Evolutionary conservation across 2,329 filamentous ascomycete species (phyloP), one percentile per base, ranked within the genome.

Genomic region (Dothideomycetes sp.): DNA sequence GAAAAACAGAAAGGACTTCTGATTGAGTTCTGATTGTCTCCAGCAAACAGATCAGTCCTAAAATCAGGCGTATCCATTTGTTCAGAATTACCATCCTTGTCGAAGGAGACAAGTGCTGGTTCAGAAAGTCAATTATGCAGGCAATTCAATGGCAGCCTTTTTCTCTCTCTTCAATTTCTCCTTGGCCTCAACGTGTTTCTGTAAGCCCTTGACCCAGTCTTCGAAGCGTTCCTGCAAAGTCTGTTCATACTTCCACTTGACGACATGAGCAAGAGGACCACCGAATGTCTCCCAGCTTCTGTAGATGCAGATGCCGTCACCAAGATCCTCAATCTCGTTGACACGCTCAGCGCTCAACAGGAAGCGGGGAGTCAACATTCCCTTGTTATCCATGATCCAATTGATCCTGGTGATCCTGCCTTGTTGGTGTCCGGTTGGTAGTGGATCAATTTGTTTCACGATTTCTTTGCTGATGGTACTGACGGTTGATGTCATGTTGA

Each of bases 211-310:
- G 6, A 59, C 57, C 66, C 65, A 69, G 16, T 59, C 44, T 35
- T 57, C 53, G 49, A 68, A 67, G 29, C 57, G 53, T 29, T 52
- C 49, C 46, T 58, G 51, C 49, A 69, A 49, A 33, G 53, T 51
- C 24, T 43, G 44, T 36, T 55, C 59, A 51, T 61, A 64, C 53
- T 66, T 62, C 61, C 62, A 65, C 54, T 57, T 59, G 12, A 65
- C 56, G 25, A 52, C 51, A 52, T 64, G 63, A 12, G 61, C 65
- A 36, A 63, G 29, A 42, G 59, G 53, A 5, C 68, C 68, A 10
- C 48, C 52, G 51, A 69, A 66, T 4, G 55, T 56, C 52, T 69
- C 63, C 68, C 68, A 70, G 44, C 62, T 67, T 41, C 57, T 51
- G 33, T 57, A 59, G n/a, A 49, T 48, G 22, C 48, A 61, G 51